Base-by-base conservation (phyloP, 345 rosid genomes). In the Geranium brycei region DNA sequence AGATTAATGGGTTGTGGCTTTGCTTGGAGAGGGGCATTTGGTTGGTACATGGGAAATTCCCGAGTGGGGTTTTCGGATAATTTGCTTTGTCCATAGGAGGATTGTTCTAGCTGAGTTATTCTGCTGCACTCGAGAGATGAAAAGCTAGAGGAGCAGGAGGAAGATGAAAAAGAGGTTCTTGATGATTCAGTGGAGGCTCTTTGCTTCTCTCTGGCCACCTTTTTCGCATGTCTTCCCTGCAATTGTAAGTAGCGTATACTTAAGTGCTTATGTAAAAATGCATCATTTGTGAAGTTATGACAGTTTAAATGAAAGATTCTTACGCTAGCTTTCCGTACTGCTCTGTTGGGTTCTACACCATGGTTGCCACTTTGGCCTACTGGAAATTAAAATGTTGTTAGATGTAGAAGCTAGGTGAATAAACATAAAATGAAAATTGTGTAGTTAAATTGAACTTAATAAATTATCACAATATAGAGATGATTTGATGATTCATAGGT, bases 121-220 rank as follows among this genome's bases (percentile, higher is more conserved):
- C 74, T 81, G 58, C 72, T 80, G 68, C 78, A 75, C 59, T 89
- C 91, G 5, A 78, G 70, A 56, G 91, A 88, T 53, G 91, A 83
- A 67, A 86, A 75, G 73, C 83, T 86, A 0, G 95, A 88, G 28
- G 97, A 86, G 65, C 89, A 72, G 61, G 89, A 78, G 58, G 99
- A 86, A 67, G 95, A 82, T 30, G 96, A 85, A 70, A 80, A 76
- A 0, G 91, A 85, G 69, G 80, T 72, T 72, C 83, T 75, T 13
- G 97, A 78, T 28, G 89, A 82, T 70, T 95, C 96, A 31, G 91
- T 74, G 31, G 89, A 84, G 57, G 57, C 56, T 69, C 80, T 83
- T 11, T 78, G 84, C 61, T 77, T 87, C 71, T 87, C 89, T 69
- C 74, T 88, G 17, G 59, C 28, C 31, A 66, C 59, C 77, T 78